Evolutionary conservation across 768 basidiomycete species (phyloP).

Genomic region (Lactifluus pinguis): DNA sequence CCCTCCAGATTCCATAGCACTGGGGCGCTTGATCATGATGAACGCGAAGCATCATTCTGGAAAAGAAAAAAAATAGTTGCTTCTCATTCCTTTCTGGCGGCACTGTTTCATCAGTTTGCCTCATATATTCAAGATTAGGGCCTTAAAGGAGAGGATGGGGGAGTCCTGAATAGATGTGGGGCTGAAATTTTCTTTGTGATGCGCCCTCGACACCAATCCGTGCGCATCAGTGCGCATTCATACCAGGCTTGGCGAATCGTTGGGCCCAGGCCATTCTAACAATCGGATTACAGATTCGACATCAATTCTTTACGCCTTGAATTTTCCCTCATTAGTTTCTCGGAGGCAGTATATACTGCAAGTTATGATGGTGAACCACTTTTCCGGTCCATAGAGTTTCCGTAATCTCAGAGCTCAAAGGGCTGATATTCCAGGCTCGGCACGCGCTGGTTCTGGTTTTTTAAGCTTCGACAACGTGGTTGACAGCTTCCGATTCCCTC

Average conservation of each 20-base stretch:
- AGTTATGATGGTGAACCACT: background rate
- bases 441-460: too few species aligned
- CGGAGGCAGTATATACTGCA: background rate
- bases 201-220: background rate
- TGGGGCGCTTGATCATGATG: background rate
- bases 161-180: background rate
- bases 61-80: background rate
- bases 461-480: too few species aligned
- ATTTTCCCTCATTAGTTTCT: too few species aligned
- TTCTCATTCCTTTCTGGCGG: background rate
- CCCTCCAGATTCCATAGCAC: too few species aligned
- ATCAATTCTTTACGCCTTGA: background rate
- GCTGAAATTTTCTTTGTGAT: background rate
- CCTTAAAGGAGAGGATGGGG: background rate
- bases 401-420: background rate
- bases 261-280: background rate
- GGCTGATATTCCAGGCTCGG: too few species aligned
- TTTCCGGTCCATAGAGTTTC: background rate
- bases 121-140: background rate
- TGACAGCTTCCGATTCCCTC: too few species aligned
- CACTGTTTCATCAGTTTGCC: background rate
- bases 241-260: background rate
- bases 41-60: background rate
- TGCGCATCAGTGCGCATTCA: background rate
- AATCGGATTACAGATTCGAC: background rate